Evolutionary conservation across 192 early-diverging fungal genomes (phyloP), one percentile per base, ranked within the genome.

Genomic region (Pilobolus umbonatus): DNA sequence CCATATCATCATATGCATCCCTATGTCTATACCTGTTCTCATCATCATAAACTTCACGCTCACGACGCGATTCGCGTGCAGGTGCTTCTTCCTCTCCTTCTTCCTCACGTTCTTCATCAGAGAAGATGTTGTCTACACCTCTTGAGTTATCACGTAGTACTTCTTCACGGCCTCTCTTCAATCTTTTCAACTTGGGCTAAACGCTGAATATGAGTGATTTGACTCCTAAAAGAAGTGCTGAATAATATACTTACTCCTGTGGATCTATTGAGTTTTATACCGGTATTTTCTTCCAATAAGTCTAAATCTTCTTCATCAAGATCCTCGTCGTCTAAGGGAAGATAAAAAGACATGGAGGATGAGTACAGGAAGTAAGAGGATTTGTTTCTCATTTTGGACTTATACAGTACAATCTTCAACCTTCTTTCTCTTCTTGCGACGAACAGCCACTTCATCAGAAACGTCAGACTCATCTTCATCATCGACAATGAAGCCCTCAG

Each of bases 281-380:
- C 88, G 31, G 81, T 81, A 68, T 96, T 96, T 60, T 95, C 95
- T 31, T 86, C 86, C 28, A 99, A 79, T 26, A 98, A 79, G 21
- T 89, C 92, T 50, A 95, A 67, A 69, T 99, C 97, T 55, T 99
- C 97, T 15, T 94, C 95, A 24, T 93, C 90, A 14, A 94, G 71
- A 34, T 84, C 82, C 44, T 95, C 89, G 51, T 91, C 88, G 60
- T 55, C 71, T 55, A 47, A 10, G 34, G 24, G 39, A 39, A 22
- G 42, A 21, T 7, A 8, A 4, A 22, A 5, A 21, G 32, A 34
- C 35, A 34, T 45, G n/a, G 28, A 64, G 29, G n/a, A n/a, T 19
- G 7, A 43, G 19, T 43, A 6, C 17, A 43, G n/a, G 1, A 6
- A 6, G 19, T 43, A 43, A n/a, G 19, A 43, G 15, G 0, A 46